phyloP scores from a whole-genome alignment of 2,329 filamentous ascomycete species.

The Cladosporium austrohemisphaericum region DNA sequence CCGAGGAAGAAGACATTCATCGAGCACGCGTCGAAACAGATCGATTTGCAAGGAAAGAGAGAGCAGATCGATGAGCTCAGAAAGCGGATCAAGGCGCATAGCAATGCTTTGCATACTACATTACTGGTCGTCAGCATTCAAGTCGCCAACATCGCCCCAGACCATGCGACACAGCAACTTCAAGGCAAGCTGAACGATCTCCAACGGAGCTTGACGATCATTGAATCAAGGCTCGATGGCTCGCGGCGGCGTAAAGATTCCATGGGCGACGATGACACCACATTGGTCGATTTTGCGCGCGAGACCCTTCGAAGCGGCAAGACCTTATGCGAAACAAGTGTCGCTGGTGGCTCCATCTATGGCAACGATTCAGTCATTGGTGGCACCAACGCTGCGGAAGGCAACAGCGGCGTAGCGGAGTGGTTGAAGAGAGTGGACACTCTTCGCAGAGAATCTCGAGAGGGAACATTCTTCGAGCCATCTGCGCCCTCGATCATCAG shows the following conservation, averaged over 20 bases:
- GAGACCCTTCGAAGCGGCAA: slow-evolving; percentile 2
- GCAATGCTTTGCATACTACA: neutral
- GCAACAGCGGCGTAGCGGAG: neutral
- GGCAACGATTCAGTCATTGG: neutral
- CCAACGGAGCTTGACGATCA: neutral
- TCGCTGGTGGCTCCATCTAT: neutral
- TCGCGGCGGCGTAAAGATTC: neutral
- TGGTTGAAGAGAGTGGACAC: neutral
- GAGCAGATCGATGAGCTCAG: neutral
- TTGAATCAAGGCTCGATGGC: neutral
- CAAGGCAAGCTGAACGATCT: neutral
- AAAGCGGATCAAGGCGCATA: neutral
- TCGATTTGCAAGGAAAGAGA: neutral
- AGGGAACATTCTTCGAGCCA: neutral
- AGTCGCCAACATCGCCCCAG: neutral
- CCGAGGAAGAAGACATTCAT: neutral
- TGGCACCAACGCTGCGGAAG: neutral
- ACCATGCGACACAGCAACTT: neutral
- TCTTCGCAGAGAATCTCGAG: neutral
- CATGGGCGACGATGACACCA: neutral
- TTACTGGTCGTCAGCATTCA: slow-evolving; percentile 1
- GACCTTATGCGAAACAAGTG: neutral
- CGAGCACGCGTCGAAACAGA: neutral
- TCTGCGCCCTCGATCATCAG: neutral
- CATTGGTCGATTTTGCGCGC: neutral